phyloP scores from a whole-genome alignment of 768 basidiomycete genomes.

The Nevesoporus exiguus region DNA sequence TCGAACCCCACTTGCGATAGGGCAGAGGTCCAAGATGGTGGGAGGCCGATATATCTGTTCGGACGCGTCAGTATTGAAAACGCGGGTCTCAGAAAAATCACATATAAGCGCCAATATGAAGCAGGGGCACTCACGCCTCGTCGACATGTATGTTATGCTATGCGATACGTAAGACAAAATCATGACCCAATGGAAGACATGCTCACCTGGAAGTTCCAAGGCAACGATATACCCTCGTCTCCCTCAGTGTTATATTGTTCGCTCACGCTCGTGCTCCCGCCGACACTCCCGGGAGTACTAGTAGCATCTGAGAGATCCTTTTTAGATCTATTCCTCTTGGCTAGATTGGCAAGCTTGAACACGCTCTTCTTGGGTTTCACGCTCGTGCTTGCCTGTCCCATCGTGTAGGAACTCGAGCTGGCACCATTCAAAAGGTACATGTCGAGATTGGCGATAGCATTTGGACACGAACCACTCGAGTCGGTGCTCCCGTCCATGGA shows the following conservation, averaged over 20 bases:
- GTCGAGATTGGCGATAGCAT: not conserved
- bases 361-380: constrained; percentile 29
- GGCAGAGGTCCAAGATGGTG: constrained; percentile 69
- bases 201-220: constrained; percentile 72
- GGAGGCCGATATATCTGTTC: constrained; percentile 57
- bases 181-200: not conserved
- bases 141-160: constrained; percentile 80
- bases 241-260: constrained; percentile 28
- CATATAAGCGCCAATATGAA: not conserved
- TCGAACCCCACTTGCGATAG: constrained; percentile 60
- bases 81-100: not conserved
- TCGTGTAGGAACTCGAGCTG: constrained; percentile 13
- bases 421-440: constrained; percentile 18
- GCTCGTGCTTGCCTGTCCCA: constrained; percentile 4
- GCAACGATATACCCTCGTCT: constrained; percentile 62
- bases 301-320: constrained; percentile 26
- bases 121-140: constrained; percentile 54
- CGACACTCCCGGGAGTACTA: constrained; percentile 14
- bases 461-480: constrained; percentile 23
- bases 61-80: not conserved
- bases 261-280: constrained; percentile 10
- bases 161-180: not conserved
- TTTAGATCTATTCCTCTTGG: constrained; percentile 32
- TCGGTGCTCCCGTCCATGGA: constrained; percentile 28
- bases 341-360: constrained; percentile 36